Percentiles rank a stretch among this genome's conserved stretches.
phyloP scores from a whole-genome alignment of 106 monocot species.

The Dioscorea alata region DNA sequence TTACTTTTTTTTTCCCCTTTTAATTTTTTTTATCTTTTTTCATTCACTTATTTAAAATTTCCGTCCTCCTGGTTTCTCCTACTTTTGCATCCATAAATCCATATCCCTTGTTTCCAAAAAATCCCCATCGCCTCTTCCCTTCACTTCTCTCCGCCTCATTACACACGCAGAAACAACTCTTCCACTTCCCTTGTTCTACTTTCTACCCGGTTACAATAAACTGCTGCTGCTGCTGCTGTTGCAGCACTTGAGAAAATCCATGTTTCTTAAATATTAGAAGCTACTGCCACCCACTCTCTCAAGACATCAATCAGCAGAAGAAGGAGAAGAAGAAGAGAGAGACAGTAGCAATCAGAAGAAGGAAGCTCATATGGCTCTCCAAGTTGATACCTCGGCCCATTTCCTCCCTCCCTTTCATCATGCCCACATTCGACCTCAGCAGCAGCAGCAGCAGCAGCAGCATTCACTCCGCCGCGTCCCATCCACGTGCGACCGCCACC shows the following conservation, averaged over 20 bases:
- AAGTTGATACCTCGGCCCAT: background rate
- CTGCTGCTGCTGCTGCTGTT: no score
- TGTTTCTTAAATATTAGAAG: no score
- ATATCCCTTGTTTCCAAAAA: background rate
- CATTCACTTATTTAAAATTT: background rate
- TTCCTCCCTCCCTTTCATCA: conserved; percentile 9
- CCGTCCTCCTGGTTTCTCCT: background rate
- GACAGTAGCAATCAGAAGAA: no score
- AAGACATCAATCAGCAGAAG: no score
- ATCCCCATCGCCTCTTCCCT: background rate
- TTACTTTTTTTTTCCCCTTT: no score
- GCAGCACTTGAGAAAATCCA: no score
- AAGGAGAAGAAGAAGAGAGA: no score
- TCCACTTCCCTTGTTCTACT: no score
- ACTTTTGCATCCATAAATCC: background rate
- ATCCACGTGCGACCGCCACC: conserved; percentile 50
- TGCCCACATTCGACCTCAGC: background rate
- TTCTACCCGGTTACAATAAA: no score
- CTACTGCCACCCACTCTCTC: no score
- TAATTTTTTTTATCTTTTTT: background rate
- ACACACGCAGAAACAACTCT: background rate
- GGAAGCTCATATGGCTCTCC: background rate
- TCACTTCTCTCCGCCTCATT: background rate
- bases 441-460: background rate
- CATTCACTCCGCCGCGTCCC: background rate